These are phyloP conservation scores for Nepenthes mirabilis DNA, from an alignment of 148 eudicot species.

Conservation along the genomic window DNA sequence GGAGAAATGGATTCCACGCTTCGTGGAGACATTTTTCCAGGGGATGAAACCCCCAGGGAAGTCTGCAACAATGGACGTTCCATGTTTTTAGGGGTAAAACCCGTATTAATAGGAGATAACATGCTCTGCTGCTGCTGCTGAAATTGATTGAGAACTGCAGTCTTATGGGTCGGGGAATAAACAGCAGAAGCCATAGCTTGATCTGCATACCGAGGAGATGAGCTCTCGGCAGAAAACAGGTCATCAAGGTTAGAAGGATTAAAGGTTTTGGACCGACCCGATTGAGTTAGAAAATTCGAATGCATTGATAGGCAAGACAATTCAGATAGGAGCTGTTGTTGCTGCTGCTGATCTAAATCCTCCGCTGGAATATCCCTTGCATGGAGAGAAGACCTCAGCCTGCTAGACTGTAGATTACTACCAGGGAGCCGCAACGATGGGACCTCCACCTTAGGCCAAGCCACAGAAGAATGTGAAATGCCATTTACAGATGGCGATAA, in stretches of 20 bases:
- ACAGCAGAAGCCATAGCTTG: conserved; percentile 26
- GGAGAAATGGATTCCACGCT: conserved; percentile 59
- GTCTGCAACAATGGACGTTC: conserved; percentile 35
- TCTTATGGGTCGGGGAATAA: conserved; percentile 54
- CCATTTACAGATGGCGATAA: conserved; percentile 55
- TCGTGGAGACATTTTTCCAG: conserved; percentile 66
- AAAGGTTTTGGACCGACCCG: conserved; percentile 30
- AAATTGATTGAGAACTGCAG: conserved; percentile 51
- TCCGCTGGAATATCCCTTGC: conserved; percentile 49
- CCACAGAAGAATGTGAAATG: conserved; percentile 34
- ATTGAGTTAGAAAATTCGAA: conserved; percentile 26
- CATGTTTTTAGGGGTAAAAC: conserved; percentile 37
- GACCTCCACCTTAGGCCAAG: conserved; percentile 45
- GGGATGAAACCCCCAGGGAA: conserved; percentile 21
- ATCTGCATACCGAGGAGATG: conserved; percentile 38
- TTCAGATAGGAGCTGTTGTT: conserved; percentile 41
- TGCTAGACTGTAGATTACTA: conserved; percentile 60
- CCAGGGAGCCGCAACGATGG: conserved; percentile 58
- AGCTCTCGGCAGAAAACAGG: conserved; percentile 43
- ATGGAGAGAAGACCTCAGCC: conserved; percentile 53
- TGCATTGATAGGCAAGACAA: conserved; percentile 22
- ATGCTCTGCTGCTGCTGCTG: conserved; percentile 48
- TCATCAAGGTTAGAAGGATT: conserved; percentile 60
- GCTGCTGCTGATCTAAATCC: conserved; percentile 23
- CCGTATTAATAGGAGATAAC: conserved; percentile 51